phyloP scores from a whole-genome alignment of 2,329 filamentous ascomycete species.

The Pseudopithomyces maydicus region DNA sequence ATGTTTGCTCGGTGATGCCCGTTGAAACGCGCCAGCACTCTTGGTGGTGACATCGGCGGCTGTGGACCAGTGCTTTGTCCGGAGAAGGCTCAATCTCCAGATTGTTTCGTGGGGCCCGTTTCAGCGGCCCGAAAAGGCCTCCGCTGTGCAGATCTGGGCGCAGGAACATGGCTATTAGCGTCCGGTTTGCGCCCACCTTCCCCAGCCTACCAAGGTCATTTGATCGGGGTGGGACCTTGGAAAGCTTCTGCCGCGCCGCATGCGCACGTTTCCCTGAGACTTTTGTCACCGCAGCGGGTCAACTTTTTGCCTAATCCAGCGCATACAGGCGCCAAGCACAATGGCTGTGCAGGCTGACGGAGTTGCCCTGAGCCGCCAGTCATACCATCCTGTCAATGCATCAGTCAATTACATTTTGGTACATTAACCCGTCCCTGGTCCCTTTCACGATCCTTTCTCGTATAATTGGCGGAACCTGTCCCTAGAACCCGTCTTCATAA shows the following conservation, averaged over 20 bases:
- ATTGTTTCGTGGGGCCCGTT: conserved; percentile 8
- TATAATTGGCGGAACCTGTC: conserved; percentile 7
- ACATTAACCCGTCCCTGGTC: conserved; percentile 4
- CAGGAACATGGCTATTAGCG: neutral
- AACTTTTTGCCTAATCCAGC: neutral
- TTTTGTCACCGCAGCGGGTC: neutral
- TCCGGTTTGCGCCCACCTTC: neutral
- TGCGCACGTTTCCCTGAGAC: neutral
- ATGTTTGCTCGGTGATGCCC: neutral
- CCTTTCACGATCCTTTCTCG: neutral
- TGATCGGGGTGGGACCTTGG: no score
- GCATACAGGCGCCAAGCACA: conserved; percentile 4
- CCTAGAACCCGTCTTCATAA: conserved; percentile 7
- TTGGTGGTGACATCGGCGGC: neutral
- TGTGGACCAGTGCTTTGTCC: neutral
- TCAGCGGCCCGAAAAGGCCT: conserved; percentile 3
- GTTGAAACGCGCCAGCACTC: conserved; percentile 2
- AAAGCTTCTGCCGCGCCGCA: neutral
- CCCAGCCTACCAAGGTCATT: neutral
- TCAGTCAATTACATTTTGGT: neutral
- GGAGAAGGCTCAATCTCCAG: neutral
- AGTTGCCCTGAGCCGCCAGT: conserved; percentile 2
- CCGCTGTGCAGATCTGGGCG: conserved; percentile 1
- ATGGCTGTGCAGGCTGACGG: conserved; percentile 2
- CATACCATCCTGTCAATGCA: conserved; percentile 3